Base-by-base conservation (phyloP, 345 rosid genomes). In the Cardamine occulta region DNA sequence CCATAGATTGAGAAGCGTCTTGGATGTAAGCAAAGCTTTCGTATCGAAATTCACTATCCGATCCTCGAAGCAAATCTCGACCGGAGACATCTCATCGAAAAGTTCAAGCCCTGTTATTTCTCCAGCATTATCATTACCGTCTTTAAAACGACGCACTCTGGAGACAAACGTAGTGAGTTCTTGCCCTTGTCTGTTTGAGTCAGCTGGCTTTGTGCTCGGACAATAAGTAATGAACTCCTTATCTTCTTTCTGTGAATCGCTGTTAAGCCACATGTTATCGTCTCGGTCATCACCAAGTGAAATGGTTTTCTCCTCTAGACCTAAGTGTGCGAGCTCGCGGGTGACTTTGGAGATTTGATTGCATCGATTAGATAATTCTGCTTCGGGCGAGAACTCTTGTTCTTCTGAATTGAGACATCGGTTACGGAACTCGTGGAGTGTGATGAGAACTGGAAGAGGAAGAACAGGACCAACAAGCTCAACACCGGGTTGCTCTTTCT, bases 381-480 rank as follows among this genome's bases (percentile, higher is more conserved):
- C 70, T 45, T 86, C 88, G 0, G 88, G 73, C 5, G 85, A 86
- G 77, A 80, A 79, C 44, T 51, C 73, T 69, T 82, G 58, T 64
- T 80, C 76, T 59, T 79, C 76, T 60, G 85, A 77, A 29, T 82
- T 74, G 4, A 65, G 56, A 67, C 84, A 72, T 3, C 91, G 88
- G 57, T 77, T 85, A 47, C 49, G 72, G 34, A 84, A 51, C 68
- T 78, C 83, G 49, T 86, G 84, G 51, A 89, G 79, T 4, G 88
- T 81, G 18, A 64, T 64, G 60, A 91, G 82, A 70, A 86, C 53
- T 5, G 88, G 84, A 45, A 88, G 84, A 42, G 88, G 91, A 74
- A 89, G 79, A 73, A 85, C 82, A 21, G 94, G 94, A 63, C 94
- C 97, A 24, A 84, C 85, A 29, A 86, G 86, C 23, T 76, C 76